A percentile compares a stretch with the other conserved stretches of the same genome.
Evolutionary conservation across 306 rosid genomes (phyloP).

Genomic region (Luffa acutangula): DNA sequence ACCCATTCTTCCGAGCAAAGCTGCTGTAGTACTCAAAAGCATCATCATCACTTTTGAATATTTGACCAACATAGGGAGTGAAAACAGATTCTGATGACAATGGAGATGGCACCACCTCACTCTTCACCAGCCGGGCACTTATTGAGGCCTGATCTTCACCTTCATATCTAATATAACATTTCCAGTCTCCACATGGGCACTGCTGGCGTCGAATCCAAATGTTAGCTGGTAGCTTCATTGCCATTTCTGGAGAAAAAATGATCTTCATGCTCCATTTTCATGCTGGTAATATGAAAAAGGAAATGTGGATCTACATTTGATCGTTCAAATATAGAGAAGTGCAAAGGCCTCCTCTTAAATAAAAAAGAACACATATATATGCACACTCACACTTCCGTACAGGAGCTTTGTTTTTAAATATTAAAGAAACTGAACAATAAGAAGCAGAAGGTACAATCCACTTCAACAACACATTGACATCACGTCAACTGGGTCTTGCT

Average conservation of each 20-base stretch:
- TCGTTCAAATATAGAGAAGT: not conserved
- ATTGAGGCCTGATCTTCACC: constrained; percentile 34
- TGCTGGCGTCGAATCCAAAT: constrained; percentile 52
- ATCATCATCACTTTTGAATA: constrained; percentile 52
- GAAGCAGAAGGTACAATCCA: not conserved
- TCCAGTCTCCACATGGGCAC: constrained; percentile 72
- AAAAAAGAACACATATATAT: not conserved
- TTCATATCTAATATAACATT: constrained; percentile 47
- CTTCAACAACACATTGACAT: not conserved
- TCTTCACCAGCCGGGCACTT: constrained; percentile 31
- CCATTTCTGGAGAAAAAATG: constrained; percentile 9
- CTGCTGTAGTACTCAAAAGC: constrained; percentile 52
- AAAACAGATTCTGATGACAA: constrained; percentile 38
- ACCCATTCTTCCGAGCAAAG: constrained; percentile 59
- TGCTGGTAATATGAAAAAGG: not conserved
- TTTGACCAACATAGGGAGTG: constrained; percentile 64
- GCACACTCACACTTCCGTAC: too few relatives aligned
- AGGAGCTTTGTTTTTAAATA: not conserved
- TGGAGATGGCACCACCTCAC: constrained; percentile 21
- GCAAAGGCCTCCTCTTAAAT: not conserved
- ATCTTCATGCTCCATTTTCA: not conserved
- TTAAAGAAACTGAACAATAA: not conserved
- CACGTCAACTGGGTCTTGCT: not conserved
- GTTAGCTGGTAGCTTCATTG: constrained; percentile 40
- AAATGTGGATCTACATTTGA: not conserved